Percentiles rank a stretch among this genome's conserved stretches.
Evolutionary conservation across 2,329 filamentous ascomycete species (phyloP).

Genomic region (Arthrobotrys megalospora): DNA sequence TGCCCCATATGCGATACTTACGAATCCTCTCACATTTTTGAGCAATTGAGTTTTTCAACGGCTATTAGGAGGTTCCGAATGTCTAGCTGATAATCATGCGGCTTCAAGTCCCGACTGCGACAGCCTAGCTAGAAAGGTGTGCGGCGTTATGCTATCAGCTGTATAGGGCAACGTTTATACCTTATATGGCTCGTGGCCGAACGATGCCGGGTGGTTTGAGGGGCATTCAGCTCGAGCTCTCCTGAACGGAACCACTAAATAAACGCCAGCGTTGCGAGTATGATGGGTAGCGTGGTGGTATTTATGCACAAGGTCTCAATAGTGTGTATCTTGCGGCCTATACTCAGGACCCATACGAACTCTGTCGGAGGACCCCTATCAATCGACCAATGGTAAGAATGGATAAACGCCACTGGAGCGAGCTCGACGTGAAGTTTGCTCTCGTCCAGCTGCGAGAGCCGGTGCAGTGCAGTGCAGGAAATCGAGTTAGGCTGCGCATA

Average conservation of each 20-base stretch:
- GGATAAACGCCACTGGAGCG: conserved; percentile 21
- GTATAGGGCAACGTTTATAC: background rate
- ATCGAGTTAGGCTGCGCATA: conserved; percentile 23
- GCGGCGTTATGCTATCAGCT: background rate
- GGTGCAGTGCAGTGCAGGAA: background rate
- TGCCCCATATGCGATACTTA: background rate
- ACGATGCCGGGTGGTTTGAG: background rate
- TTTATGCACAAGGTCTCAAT: conserved; percentile 5
- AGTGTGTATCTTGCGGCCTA: background rate
- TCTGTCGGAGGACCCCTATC: background rate
- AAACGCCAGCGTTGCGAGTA: background rate
- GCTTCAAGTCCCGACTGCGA: background rate
- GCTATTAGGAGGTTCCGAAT: background rate
- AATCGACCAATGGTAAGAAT: conserved; percentile 3
- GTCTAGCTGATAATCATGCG: background rate
- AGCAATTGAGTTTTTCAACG: background rate
- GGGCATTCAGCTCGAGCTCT: background rate
- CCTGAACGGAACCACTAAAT: background rate
- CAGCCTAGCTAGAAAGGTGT: conserved; percentile 2
- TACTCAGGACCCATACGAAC: background rate
- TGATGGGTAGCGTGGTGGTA: background rate
- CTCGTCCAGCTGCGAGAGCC: background rate
- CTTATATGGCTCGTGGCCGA: background rate
- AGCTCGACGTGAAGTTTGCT: background rate
- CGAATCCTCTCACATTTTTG: background rate